Percentiles rank a stretch among this genome's conserved stretches.
These are phyloP conservation scores for Barnettozyma vustinii DNA, from an alignment of 805 yeast genomes.

Conservation along the genomic window DNA sequence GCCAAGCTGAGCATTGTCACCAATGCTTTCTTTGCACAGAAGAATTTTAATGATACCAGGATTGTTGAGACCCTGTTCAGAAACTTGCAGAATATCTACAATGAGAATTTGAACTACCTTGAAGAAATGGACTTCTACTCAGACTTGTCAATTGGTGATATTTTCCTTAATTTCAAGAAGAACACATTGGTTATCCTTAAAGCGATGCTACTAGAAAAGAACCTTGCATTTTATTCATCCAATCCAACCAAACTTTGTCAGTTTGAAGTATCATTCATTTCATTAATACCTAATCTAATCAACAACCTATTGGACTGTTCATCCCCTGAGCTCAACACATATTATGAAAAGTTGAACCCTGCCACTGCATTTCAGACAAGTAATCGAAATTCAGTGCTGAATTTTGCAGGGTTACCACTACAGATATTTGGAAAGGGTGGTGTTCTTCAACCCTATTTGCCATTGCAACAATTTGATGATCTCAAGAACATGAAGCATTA, in stretches of 20 bases:
- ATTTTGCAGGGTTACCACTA: slow-evolving; percentile 83
- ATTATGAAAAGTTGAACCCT: slow-evolving; percentile 44
- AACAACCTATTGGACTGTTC: slow-evolving; percentile 72
- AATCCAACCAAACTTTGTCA: slow-evolving; percentile 78
- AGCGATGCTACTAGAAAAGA: slow-evolving; percentile 69
- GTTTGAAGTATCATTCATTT: slow-evolving; percentile 75
- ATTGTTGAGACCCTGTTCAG: slow-evolving; percentile 67
- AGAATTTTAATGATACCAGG: slow-evolving; percentile 63
- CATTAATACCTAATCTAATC: slow-evolving; percentile 77
- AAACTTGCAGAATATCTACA: slow-evolving; percentile 46
- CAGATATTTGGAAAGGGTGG: slow-evolving; percentile 83
- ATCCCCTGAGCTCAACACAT: slow-evolving; percentile 60
- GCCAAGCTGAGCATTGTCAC: slow-evolving; percentile 91
- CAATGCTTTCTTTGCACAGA: slow-evolving; percentile 77
- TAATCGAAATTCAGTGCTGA: slow-evolving; percentile 69
- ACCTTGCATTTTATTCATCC: slow-evolving; percentile 69
- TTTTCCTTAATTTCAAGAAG: slow-evolving; percentile 52
- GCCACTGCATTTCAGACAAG: slow-evolving; percentile 70
- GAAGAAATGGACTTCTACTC: slow-evolving; percentile 59
- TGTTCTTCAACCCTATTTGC: slow-evolving; percentile 89
- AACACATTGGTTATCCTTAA: slow-evolving; percentile 66
- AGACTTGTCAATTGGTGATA: slow-evolving; percentile 66
- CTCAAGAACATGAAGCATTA: slow-evolving; percentile 58
- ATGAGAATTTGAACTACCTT: slow-evolving; percentile 20
- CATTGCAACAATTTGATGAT: slow-evolving; percentile 84